Evolutionary conservation across 331 rosid species (phyloP).

Genomic region (Pyrus hybrid): DNA sequence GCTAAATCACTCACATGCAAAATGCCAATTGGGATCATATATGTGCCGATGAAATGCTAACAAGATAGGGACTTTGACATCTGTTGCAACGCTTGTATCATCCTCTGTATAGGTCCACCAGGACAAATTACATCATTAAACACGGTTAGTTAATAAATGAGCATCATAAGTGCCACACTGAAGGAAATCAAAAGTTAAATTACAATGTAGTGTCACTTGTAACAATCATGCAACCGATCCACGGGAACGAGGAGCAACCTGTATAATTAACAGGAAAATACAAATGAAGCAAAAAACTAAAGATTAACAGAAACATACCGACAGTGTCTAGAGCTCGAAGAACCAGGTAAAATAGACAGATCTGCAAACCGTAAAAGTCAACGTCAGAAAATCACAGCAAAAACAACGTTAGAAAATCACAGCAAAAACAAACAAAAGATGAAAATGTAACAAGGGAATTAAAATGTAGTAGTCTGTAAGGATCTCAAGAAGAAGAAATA

Average conservation of each 20-base stretch:
- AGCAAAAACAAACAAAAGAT: neutral
- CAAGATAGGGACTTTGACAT: slow-evolving; percentile 84
- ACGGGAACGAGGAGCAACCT: neutral
- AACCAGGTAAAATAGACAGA: slow-evolving; percentile 85
- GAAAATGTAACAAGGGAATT: neutral
- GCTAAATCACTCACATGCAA: slow-evolving; percentile 59
- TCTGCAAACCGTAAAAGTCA: slow-evolving; percentile 42
- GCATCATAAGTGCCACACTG: neutral
- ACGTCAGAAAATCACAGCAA: no score
- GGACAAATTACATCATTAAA: slow-evolving; percentile 4
- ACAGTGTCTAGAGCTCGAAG: slow-evolving; percentile 98
- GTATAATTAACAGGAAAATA: neutral
- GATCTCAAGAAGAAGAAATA: neutral
- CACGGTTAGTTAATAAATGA: neutral
- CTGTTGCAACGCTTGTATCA: slow-evolving; percentile 69
- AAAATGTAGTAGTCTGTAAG: neutral
- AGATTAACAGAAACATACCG: slow-evolving; percentile 40
- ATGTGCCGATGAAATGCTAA: slow-evolving; percentile 66
- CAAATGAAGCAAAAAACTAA: neutral
- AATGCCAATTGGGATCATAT: slow-evolving; percentile 78
- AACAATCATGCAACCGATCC: neutral
- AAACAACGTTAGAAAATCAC: neutral
- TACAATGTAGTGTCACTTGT: neutral
- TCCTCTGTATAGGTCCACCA: slow-evolving; percentile 59
- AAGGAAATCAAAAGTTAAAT: neutral